Evolutionary conservation across 2,329 filamentous ascomycete genomes (phyloP).

Genomic region (Mycocentrospora acerina): DNA sequence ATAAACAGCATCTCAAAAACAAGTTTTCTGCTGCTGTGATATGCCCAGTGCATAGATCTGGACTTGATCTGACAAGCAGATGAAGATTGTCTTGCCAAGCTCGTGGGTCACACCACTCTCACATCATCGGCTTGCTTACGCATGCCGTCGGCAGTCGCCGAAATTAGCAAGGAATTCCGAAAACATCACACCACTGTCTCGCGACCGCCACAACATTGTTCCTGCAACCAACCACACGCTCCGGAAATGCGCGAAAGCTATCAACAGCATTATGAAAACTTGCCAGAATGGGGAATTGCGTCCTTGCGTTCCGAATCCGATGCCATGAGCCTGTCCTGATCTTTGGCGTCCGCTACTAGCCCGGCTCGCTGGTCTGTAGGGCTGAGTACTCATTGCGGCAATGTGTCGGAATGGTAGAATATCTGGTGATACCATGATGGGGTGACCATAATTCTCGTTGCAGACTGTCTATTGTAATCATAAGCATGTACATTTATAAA

Average conservation of each 20-base stretch:
- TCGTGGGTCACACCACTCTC: slow-evolving; percentile 7
- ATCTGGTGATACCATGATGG: slow-evolving; percentile 23
- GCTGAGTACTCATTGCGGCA: slow-evolving; percentile 4
- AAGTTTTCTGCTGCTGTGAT: too few species aligned
- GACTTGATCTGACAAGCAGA: too few species aligned
- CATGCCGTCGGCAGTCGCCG: slow-evolving; percentile 24
- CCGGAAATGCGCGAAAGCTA: slow-evolving; percentile 6
- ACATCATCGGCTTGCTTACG: slow-evolving; percentile 7
- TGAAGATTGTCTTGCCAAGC: too few species aligned
- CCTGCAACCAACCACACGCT: slow-evolving; percentile 9
- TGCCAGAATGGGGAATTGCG: not conserved
- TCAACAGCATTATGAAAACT: not conserved
- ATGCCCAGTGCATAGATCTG: too few species aligned
- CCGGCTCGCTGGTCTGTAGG: slow-evolving; percentile 5
- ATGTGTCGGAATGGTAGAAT: slow-evolving; percentile 1
- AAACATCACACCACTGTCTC: slow-evolving; percentile 3
- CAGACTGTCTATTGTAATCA: not conserved
- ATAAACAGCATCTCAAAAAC: too few species aligned
- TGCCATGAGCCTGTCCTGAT: not conserved
- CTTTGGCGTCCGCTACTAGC: slow-evolving; percentile 2
- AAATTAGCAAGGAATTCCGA: not conserved
- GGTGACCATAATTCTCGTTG: slow-evolving; percentile 6
- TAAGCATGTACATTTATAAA: slow-evolving; percentile 2
- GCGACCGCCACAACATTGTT: slow-evolving; percentile 29
- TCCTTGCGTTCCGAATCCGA: not conserved